phyloP scores from a whole-genome alignment of 2,329 filamentous ascomycete species.

The Kalmusia sp. region DNA sequence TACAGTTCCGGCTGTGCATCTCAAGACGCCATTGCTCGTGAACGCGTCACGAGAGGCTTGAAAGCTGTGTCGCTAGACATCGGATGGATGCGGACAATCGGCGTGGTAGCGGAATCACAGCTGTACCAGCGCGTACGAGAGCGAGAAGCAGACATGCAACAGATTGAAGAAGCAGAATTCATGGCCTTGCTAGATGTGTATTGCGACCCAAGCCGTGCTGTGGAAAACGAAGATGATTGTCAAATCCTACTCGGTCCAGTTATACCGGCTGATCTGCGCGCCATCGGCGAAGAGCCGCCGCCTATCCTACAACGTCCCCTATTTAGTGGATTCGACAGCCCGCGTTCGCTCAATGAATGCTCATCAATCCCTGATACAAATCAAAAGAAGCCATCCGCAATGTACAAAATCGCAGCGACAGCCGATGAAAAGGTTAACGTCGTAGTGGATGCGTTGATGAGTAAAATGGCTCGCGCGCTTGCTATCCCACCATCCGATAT shows the following conservation, averaged over 20 bases:
- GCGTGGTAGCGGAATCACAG: neutral
- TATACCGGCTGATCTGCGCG: neutral
- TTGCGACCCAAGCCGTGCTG: neutral
- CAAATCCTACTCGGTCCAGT: neutral
- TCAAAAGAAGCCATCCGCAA: too few relatives aligned
- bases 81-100: neutral
- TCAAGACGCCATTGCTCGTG: conserved; percentile 25
- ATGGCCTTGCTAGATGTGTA: neutral
- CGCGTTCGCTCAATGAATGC: too few relatives aligned
- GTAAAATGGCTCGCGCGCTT: too few relatives aligned
- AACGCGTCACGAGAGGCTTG: conserved; percentile 17
- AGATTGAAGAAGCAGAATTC: neutral
- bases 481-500: too few relatives aligned
- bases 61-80: neutral
- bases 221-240: neutral
- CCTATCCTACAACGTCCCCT: neutral
- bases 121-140: neutral
- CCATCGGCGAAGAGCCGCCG: neutral
- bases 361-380: too few relatives aligned
- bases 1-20: too few relatives aligned
- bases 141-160: neutral
- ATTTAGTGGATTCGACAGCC: neutral
- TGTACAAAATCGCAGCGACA: too few relatives aligned
- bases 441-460: too few relatives aligned
- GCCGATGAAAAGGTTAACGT: too few relatives aligned